These are phyloP conservation scores for Dendrocalamus sinicus DNA, from an alignment of 176 grass and related monocot genomes.

Conservation along the genomic window DNA sequence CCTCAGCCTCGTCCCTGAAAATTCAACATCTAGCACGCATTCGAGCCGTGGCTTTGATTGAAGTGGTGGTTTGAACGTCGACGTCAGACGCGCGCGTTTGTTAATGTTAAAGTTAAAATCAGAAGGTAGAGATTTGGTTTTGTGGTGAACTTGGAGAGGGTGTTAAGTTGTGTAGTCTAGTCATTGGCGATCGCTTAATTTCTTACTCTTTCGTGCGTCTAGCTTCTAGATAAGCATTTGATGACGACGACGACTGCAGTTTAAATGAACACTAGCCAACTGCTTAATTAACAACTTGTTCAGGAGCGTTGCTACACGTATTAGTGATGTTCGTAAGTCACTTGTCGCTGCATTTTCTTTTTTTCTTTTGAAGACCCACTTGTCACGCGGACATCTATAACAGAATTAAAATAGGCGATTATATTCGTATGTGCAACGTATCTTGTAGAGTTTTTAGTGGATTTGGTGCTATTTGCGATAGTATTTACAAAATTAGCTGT, in stretches of 20 bases:
- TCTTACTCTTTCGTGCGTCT: background rate
- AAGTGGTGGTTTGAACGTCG: background rate
- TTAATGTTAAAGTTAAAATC: conserved; percentile 27
- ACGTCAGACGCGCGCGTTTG: background rate
- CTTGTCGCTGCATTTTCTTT: background rate
- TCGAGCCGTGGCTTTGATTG: background rate
- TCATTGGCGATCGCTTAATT: background rate
- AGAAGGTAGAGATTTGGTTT: background rate
- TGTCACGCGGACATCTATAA: no score
- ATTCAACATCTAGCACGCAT: background rate
- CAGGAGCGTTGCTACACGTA: background rate
- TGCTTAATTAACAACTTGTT: background rate
- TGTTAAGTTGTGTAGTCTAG: background rate
- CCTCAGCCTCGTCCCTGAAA: background rate
- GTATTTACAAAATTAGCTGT: no score
- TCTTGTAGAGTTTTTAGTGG: no score
- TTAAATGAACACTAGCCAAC: background rate
- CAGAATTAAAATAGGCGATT: no score
- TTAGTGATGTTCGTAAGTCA: background rate
- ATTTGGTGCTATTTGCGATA: no score
- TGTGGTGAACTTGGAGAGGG: background rate
- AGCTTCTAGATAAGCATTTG: background rate
- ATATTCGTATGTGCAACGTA: no score
- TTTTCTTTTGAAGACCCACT: no score
- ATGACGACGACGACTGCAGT: background rate